Conservation (phyloP, 176 grass and related monocot species). For the Elymus sibiricus region DNA sequence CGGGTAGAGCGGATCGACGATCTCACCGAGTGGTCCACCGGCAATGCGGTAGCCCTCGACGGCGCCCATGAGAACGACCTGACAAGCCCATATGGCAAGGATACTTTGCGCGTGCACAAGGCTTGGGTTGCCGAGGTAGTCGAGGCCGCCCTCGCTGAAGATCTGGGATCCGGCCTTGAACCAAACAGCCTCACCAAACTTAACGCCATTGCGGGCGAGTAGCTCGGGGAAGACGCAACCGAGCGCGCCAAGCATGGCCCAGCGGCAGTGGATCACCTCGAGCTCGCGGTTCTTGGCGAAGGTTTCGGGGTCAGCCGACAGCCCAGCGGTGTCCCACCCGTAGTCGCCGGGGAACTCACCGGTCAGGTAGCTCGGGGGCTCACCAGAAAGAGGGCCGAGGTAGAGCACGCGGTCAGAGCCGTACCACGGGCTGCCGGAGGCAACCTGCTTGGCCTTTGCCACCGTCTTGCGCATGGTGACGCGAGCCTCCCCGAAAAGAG, state of each 20-base stretch:
- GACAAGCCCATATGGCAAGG: not conserved
- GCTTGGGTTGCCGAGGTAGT: not conserved
- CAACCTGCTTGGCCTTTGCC: not conserved
- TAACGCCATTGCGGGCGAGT: not conserved
- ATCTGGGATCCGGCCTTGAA: not conserved
- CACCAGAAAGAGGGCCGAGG: not conserved
- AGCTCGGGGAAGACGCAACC: not conserved
- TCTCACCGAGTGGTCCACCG: constrained; percentile 35
- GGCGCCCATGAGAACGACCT: not conserved
- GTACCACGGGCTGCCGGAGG: not conserved
- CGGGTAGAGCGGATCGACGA: constrained; percentile 52
- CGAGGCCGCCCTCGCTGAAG: not conserved
- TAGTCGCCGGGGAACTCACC: not conserved
- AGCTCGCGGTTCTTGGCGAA: not conserved
- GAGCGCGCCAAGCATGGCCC: not conserved
- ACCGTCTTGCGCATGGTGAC: not conserved
- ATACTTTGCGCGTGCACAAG: not conserved
- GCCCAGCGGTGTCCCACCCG: not conserved
- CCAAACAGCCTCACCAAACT: not conserved
- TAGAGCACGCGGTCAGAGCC: not conserved
- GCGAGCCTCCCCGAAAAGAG: not conserved
- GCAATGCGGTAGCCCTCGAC: not conserved
- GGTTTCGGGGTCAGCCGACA: not conserved
- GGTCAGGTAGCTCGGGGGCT: not conserved
- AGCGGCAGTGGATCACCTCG: not conserved